Percentiles rank a stretch among this genome's conserved stretches.
Evolutionary conservation across 306 rosid species (phyloP).

Genomic region (Cucumis melo): DNA sequence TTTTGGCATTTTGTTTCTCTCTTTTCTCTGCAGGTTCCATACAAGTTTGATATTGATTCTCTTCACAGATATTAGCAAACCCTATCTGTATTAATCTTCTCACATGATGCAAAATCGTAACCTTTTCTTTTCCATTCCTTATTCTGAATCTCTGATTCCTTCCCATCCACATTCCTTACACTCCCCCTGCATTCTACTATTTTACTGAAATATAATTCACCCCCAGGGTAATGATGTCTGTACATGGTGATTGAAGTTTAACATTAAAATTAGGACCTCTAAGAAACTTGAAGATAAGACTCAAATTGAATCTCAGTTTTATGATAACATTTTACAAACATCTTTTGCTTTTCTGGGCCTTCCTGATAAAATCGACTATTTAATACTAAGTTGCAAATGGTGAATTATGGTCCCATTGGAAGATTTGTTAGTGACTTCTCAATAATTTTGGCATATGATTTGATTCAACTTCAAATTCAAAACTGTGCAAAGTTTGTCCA

Average conservation of each 20-base stretch:
- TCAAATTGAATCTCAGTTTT: neutral
- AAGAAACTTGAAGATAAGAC: neutral
- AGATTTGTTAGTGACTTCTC: neutral
- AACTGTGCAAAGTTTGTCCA: neutral
- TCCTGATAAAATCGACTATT: neutral
- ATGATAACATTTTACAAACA: neutral
- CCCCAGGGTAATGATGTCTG: neutral
- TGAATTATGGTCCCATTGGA: neutral
- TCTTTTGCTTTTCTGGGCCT: neutral
- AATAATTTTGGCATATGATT: neutral
- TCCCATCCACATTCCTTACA: neutral
- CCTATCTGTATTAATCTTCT: neutral
- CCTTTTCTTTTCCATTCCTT: neutral
- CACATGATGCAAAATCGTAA: neutral
- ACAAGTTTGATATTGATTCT: neutral
- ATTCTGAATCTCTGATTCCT: neutral
- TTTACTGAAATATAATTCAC: neutral
- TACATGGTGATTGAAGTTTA: neutral
- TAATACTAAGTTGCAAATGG: neutral
- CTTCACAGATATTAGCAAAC: neutral
- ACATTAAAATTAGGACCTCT: neutral
- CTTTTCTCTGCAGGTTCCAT: neutral
- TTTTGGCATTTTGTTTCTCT: neutral
- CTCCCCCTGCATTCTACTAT: neutral
- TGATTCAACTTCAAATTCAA: neutral